Evolutionary conservation across 2,329 filamentous ascomycete genomes (phyloP), one percentile per base, ranked within the genome.

Genomic region (Aureobasidium namibiae): DNA sequence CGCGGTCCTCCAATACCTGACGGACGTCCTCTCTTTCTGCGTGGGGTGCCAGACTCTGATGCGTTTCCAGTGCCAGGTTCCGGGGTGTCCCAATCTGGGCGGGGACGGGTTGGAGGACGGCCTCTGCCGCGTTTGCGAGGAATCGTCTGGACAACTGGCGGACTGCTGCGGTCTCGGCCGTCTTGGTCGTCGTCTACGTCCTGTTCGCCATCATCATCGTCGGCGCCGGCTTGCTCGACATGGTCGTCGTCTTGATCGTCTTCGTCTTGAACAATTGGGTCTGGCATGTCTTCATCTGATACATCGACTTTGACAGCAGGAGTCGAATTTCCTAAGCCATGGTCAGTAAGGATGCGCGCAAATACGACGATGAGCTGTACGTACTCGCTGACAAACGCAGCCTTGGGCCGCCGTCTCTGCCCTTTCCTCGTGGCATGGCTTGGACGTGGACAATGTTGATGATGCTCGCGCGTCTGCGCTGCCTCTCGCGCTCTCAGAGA

Each of bases 41-140:
- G 76, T 14, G 78, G 78, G 4, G 77, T 80, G 44, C 76, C 76
- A 26, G 72, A 72, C 59, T 80, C 77, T 13, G 76, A 78, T 18
- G 63, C 71, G 38, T 72, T 72, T 56, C 77, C 77, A 24, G 76
- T 74, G 36, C 74, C 72, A 41, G 78, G 78, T 44, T 80, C 79
- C 45, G 82, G 80, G 21, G 78, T 75, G 69, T 92, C 86, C 84
- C 88, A 92, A 70, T 90, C 89, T 4, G 89, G 84, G 0, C 88
- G 89, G 52, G 85, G 82, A 70, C 91, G 92, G 79, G 94, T 95
- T 0, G 90, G 89, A 2, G 90, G 90, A 13, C 91, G 84, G 21
- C 91, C 91, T 65, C 81, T 80, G 73, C 89, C 89, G 68, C 87
- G 83, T 57, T 59, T 63, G 39, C 58, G 62, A 31, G 79, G 78